phyloP scores from a whole-genome alignment of 2,329 filamentous ascomycete species.

The Ophiostoma australiae region DNA sequence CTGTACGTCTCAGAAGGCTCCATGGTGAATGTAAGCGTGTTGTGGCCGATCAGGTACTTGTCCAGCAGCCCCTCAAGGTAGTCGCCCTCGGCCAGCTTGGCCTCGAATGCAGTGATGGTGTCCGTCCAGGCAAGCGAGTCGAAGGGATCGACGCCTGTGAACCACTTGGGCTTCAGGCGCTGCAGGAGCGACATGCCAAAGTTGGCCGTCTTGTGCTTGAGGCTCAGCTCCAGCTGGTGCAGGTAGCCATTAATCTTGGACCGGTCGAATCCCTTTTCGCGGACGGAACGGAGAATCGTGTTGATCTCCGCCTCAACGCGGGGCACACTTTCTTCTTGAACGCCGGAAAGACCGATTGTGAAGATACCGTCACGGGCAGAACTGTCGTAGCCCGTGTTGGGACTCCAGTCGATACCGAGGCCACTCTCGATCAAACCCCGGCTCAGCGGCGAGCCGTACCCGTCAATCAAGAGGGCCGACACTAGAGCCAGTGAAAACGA shows the following conservation, averaged over 20 bases:
- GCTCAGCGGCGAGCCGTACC: constrained; percentile 92
- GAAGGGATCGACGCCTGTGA: constrained; percentile 90
- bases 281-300: constrained; percentile 64
- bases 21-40: constrained; percentile 91
- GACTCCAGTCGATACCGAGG: constrained; percentile 87
- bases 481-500: constrained; percentile 81
- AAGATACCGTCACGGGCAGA: constrained; percentile 75
- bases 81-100: constrained; percentile 64
- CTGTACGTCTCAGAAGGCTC: constrained; percentile 72
- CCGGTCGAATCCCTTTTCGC: constrained; percentile 74
- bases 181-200: constrained; percentile 92
- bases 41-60: constrained; percentile 84
- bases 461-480: constrained; percentile 80
- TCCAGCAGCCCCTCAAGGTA: constrained; percentile 83
- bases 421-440: constrained; percentile 82
- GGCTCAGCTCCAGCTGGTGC: constrained; percentile 84
- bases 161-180: constrained; percentile 86
- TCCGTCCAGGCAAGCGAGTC: constrained; percentile 89
- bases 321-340: constrained; percentile 71
- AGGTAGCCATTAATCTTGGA: constrained; percentile 90
- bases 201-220: constrained; percentile 94
- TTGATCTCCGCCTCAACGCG: constrained; percentile 71
- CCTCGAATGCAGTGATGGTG: constrained; percentile 76
- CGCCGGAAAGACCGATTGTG: constrained; percentile 86
- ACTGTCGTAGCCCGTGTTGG: constrained; percentile 86